Conservation (phyloP, 768 basidiomycete species). For the Scleroderma citrinum region DNA sequence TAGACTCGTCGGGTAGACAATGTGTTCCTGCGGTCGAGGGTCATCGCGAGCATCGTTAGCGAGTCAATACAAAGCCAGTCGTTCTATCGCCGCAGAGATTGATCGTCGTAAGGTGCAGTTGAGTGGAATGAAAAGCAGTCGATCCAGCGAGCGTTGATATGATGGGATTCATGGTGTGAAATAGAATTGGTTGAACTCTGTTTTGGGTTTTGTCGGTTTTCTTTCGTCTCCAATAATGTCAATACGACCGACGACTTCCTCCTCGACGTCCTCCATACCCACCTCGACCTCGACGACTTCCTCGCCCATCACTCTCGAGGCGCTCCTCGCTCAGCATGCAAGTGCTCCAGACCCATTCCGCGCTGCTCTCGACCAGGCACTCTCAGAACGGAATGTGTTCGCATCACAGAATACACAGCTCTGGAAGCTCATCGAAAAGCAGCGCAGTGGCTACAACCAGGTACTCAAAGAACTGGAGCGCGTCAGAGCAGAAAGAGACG, state of each 20-base stretch:
- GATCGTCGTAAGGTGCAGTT: no score
- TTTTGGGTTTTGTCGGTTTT: no score
- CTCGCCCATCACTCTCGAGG: constrained; percentile 43
- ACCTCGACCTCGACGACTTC: constrained; percentile 23
- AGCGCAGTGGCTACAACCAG: constrained; percentile 73
- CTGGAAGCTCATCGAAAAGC: constrained; percentile 94
- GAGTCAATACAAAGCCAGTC: no score
- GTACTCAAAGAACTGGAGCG: constrained; percentile 83
- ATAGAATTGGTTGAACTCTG: no score
- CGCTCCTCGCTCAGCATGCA: constrained; percentile 51
- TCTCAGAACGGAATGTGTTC: constrained; percentile 76
- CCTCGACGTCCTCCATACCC: constrained; percentile 21
- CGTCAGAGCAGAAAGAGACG: constrained; percentile 73
- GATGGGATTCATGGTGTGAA: no score
- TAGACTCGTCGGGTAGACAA: no score
- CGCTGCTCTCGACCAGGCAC: constrained; percentile 66
- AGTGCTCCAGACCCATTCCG: constrained; percentile 45
- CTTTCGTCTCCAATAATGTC: constrained; percentile 26
- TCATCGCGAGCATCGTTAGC: no score
- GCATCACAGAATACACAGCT: constrained; percentile 83
- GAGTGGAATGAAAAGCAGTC: no score
- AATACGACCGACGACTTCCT: constrained; percentile 28
- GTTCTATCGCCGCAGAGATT: no score
- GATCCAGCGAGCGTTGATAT: no score
- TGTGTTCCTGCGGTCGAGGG: no score